phyloP scores from a whole-genome alignment of 176 grass and related monocot genomes.

The Elymus sibiricus region DNA sequence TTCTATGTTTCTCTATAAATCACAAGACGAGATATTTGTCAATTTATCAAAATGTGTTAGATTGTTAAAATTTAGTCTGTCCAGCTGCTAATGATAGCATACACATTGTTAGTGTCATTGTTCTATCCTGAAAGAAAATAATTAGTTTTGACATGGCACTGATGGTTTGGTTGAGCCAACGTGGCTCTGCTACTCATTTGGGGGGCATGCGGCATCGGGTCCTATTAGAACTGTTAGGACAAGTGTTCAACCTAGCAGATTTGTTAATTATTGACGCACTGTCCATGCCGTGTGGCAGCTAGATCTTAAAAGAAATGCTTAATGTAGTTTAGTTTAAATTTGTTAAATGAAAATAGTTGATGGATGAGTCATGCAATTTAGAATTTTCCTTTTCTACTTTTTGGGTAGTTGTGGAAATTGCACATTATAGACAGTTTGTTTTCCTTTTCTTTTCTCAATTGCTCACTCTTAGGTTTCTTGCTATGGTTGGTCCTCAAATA shows the following conservation, averaged over 20 bases:
- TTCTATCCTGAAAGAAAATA: neutral
- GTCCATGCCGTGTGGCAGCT: neutral
- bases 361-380: neutral
- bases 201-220: neutral
- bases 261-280: neutral
- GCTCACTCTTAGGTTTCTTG: neutral
- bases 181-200: neutral
- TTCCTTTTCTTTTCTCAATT: neutral
- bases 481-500: neutral
- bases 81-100: neutral
- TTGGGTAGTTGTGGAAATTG: neutral
- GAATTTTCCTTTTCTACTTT: neutral
- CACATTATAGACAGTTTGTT: neutral
- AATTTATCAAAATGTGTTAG: neutral
- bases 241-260: neutral
- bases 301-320: neutral
- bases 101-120: slow-evolving; percentile 2
- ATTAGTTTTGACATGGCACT: neutral
- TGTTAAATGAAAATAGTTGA: neutral
- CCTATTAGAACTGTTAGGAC: neutral
- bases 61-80: neutral
- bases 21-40: neutral
- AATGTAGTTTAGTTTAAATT: neutral
- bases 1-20: neutral
- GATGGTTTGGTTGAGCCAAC: neutral